Base-by-base conservation (phyloP, 192 early-diverging fungal genomes). In the Phycomyces blakesleeanus region DNA sequence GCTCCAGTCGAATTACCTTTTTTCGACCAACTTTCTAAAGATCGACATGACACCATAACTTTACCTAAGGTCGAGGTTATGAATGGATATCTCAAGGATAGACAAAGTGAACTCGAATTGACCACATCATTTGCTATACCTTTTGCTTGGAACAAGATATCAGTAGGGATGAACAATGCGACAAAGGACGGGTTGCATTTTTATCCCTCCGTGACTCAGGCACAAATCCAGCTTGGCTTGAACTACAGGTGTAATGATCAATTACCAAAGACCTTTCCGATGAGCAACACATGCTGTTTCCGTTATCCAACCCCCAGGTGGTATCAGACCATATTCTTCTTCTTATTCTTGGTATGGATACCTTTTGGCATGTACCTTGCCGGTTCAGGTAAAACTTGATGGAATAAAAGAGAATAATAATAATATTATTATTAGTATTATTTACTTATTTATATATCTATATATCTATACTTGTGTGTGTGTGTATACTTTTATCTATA, bases 181-280 rank as follows among this genome's bases (percentile, higher is more conserved):
- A 87, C 89, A 11, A 38, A 56, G 7, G 91, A 93, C 64, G 91
- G 91, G 3, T 67, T 93, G 50, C 91, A 93, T 68, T 93, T 81
- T 72, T 67, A 72, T 15, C 49, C 61, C 3, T 39, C 47, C 24
- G 61, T 91, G 38, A 75, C 81, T 61, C 40, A 61, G 2, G 67
- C 70, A 5, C 83, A 87, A 38, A 69, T 85, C 12, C 69, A 80
- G 27, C 52, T 89, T 51, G 62, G 85, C 15, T 76, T 89, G 9
- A 89, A 91, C 73, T 81, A 72, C 57, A 61, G 78, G 38, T 91
- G 89, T 67, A 89, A 88, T 59, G 63, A 75, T 22, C 38, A 55
- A 18, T 38, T 81, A 0, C 61, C 80, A 1, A 76, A 81, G 29
- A 41, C 62, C 0, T 53, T 64, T 6, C 81, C 86, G 25, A 77